Base-by-base conservation (phyloP, 2,329 filamentous ascomycete genomes). In the Colletotrichum orchidophilum region DNA sequence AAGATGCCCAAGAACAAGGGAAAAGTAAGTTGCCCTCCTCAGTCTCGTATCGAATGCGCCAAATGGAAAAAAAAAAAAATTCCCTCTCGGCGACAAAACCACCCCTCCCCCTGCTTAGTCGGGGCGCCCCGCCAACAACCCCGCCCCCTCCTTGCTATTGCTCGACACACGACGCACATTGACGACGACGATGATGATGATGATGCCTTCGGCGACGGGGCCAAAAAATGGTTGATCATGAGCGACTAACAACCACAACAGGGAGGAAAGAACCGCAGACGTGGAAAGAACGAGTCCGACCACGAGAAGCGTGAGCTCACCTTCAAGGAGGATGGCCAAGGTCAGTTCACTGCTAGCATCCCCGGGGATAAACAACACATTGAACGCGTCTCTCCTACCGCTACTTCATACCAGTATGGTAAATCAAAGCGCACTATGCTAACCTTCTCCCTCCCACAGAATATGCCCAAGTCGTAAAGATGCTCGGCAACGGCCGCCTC, bases 1-100 rank as follows among this genome's bases (percentile, higher is more conserved):
- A 91, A 85, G 74, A 98, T 98, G 95, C 95, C 95, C 81, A 98
- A 98, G 94, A 98, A 98, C 85, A 98, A 98, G 92, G 95, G 95
- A 95, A 98, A 97, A 87, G 95, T 97, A 88, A 81, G 89, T 80
- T 71, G 18, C 27, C 29, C 52, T 64, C 69, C 50, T 59, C 67
- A 49, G 42, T 64, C 62, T 50, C 72, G 59, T 50, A 71, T 61
- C 70, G 50, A 35, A 58, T 39, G 52, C 31, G 18, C 13, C 18
- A 18, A n/a, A 50, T 18, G 3, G n/a, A n/a, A 15, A 39, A 12
- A n/a, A 54, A 27, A 57, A 15, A 27, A 2, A 26, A n/a, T 58
- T 18, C 18, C 26, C 26, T 50, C 31, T 49, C 24, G n/a, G 21
- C 39, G 57, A 31, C 24, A 70, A 70, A 67, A 67, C 55, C 24